These are phyloP conservation scores for Chrysopogon serrulatus DNA, from an alignment of 176 grass and related monocot genomes.

Conservation along the genomic window DNA sequence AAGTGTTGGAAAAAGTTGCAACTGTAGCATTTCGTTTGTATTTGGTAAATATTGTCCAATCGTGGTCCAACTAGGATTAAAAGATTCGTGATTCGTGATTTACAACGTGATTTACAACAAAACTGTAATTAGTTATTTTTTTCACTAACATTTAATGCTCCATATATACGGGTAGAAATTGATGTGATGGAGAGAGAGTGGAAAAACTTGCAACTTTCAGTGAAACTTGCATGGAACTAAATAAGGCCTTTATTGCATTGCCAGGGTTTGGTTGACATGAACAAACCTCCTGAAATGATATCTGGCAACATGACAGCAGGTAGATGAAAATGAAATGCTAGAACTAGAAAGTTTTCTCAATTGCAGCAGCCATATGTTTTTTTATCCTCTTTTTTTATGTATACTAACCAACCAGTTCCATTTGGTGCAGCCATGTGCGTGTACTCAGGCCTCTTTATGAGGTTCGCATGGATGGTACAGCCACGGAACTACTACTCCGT, in stretches of 20 bases:
- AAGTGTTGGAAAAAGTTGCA: too few relatives aligned
- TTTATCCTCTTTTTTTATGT: neutral
- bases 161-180: too few relatives aligned
- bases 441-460: conserved; percentile 81
- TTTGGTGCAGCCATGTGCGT: conserved; percentile 66
- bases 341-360: neutral
- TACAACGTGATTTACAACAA: too few relatives aligned
- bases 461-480: conserved; percentile 92
- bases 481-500: conserved; percentile 82
- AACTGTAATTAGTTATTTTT: too few relatives aligned
- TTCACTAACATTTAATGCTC: too few relatives aligned
- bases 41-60: too few relatives aligned
- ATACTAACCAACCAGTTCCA: conserved; percentile 8
- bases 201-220: too few relatives aligned
- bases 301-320: conserved; percentile 87
- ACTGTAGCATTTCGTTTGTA: too few relatives aligned
- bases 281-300: conserved; percentile 84
- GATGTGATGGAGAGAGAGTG: too few relatives aligned
- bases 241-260: conserved; percentile 18
- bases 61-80: too few relatives aligned
- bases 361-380: neutral
- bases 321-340: conserved; percentile 15
- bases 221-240: too few relatives aligned
- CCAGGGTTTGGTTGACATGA: conserved; percentile 70
- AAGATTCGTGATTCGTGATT: too few relatives aligned